phyloP scores from a whole-genome alignment of 768 basidiomycete genomes.

The Serendipita vermifera region DNA sequence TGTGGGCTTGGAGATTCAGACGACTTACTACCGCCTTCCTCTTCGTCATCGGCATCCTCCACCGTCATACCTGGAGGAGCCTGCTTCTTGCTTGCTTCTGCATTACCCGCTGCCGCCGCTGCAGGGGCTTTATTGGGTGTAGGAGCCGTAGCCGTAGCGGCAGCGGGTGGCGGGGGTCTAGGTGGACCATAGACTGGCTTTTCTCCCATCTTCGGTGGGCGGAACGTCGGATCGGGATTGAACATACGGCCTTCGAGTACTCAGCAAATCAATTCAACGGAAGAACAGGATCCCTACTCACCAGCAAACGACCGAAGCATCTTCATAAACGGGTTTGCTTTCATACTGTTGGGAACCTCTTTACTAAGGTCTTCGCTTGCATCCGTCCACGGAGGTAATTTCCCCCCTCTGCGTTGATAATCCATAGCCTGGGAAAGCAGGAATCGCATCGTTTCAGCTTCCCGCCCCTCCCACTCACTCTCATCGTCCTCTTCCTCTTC shows the following conservation, averaged over 20 bases:
- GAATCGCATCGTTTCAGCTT: constrained; percentile 52
- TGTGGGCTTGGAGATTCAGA: not conserved
- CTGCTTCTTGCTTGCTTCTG: constrained; percentile 12
- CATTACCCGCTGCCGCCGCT: constrained; percentile 14
- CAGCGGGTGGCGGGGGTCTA: not conserved
- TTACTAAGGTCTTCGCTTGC: constrained; percentile 27
- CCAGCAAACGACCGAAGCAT: constrained; percentile 64
- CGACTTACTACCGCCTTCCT: constrained; percentile 22
- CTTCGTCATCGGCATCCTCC: constrained; percentile 66
- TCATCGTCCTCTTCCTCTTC: constrained; percentile 28
- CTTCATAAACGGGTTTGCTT: constrained; percentile 68
- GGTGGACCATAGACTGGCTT: constrained; percentile 10
- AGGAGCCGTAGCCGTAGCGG: constrained; percentile 21
- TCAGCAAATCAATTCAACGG: constrained; percentile 9
- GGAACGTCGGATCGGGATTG: constrained; percentile 33
- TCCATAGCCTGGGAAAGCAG: constrained; percentile 64
- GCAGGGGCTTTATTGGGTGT: constrained; percentile 11
- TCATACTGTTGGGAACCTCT: constrained; percentile 37
- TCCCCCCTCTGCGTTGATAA: constrained; percentile 17
- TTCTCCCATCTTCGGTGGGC: constrained; percentile 20
- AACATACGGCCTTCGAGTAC: constrained; percentile 38
- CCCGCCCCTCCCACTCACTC: constrained; percentile 48
- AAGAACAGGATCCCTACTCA: constrained; percentile 18
- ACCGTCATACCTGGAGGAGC: constrained; percentile 30
- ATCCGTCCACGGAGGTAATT: constrained; percentile 18